Percentiles rank a stretch among this genome's conserved stretches.
Evolutionary conservation across 345 rosid species (phyloP).

Genomic region (Iberis pinnata): DNA sequence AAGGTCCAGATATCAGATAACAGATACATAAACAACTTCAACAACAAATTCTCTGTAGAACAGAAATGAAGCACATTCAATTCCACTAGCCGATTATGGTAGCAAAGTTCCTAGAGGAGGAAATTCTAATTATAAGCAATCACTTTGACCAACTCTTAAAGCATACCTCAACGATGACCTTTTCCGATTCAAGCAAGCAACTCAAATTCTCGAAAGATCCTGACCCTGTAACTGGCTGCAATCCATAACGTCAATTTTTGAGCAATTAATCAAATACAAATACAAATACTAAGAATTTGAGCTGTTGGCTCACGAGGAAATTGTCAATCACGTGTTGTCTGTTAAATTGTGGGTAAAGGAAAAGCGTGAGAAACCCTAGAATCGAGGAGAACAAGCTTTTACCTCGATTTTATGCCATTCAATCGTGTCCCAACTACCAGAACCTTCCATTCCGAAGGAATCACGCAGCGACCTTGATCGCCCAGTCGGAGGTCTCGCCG

Average conservation of each 20-base stretch:
- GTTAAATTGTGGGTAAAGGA: neutral
- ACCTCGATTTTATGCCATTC: constrained; percentile 87
- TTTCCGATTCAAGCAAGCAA: constrained; percentile 76
- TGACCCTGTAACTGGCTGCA: constrained; percentile 46
- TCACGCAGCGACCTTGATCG: constrained; percentile 45
- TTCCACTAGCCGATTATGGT: too few relatives aligned
- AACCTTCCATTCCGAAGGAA: constrained; percentile 46
- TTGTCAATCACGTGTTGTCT: constrained; percentile 7
- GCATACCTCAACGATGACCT: constrained; percentile 64
- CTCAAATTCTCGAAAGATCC: constrained; percentile 45
- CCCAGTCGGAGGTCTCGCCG: constrained; percentile 34
- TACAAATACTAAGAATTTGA: neutral
- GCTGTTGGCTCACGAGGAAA: too few relatives aligned
- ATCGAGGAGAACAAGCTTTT: constrained; percentile 21
- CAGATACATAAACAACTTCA: too few relatives aligned
- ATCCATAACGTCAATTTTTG: too few relatives aligned
- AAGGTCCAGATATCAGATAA: too few relatives aligned
- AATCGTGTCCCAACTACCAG: constrained; percentile 74
- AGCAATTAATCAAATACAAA: constrained; percentile 17
- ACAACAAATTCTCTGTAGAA: neutral
- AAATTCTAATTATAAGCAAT: neutral
- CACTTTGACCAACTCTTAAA: constrained; percentile 18
- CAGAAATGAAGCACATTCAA: neutral
- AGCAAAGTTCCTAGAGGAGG: too few relatives aligned
- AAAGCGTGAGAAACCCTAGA: constrained; percentile 27